phyloP scores from a whole-genome alignment of 768 basidiomycete species.

The Mycena belliarum region DNA sequence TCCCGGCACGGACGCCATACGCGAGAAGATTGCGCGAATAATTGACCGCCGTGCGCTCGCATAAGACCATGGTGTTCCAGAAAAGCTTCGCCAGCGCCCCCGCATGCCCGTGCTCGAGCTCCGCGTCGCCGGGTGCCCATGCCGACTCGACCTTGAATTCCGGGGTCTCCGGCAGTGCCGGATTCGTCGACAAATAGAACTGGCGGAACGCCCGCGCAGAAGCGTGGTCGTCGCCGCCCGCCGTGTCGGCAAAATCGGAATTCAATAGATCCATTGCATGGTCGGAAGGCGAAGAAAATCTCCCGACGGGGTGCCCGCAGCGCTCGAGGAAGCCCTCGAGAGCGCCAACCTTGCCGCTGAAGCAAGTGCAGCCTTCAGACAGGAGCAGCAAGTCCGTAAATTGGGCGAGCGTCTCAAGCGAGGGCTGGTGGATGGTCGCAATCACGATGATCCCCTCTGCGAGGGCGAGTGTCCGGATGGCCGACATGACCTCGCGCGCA shows the following conservation, averaged over 20 bases:
- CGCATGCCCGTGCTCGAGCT: constrained; percentile 29
- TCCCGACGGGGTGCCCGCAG: constrained; percentile 40
- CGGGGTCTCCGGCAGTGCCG: background rate
- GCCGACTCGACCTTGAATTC: background rate
- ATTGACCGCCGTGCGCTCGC: constrained; percentile 48
- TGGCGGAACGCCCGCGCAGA: constrained; percentile 33
- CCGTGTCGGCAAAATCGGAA: constrained; percentile 38
- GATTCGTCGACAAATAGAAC: constrained; percentile 33
- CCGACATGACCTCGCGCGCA: constrained; percentile 42
- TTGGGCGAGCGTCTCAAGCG: constrained; percentile 56
- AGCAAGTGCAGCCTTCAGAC: constrained; percentile 49
- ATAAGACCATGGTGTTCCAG: constrained; percentile 47
- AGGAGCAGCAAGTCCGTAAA: constrained; percentile 64
- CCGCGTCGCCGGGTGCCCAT: background rate
- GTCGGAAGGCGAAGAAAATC: constrained; percentile 42
- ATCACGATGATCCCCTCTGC: constrained; percentile 57
- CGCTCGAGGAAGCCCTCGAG: constrained; percentile 40
- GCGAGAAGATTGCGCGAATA: constrained; percentile 57
- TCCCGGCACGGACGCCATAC: constrained; percentile 55
- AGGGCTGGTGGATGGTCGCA: constrained; percentile 70
- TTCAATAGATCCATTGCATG: constrained; percentile 62
- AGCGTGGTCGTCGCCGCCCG: constrained; percentile 18
- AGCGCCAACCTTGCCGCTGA: constrained; percentile 42
- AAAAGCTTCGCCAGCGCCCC: constrained; percentile 32
- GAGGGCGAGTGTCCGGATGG: constrained; percentile 45